Evolutionary conservation across 2,329 filamentous ascomycete species (phyloP).

Genomic region (Ceratocystis cacaofunesta): DNA sequence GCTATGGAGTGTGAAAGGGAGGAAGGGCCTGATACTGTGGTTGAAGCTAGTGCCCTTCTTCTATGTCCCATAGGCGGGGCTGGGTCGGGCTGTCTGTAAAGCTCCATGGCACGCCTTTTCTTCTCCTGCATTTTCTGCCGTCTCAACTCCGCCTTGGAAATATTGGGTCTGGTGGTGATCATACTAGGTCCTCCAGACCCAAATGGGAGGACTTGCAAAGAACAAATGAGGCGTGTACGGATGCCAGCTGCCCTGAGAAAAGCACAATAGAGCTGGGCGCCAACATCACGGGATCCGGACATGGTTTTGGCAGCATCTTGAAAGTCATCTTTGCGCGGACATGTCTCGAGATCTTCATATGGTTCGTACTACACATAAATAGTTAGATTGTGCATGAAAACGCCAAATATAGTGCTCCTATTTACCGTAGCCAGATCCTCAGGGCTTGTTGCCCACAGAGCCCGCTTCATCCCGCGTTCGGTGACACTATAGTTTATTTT

Average conservation of each 20-base stretch:
- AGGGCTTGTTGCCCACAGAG: constrained; percentile 60
- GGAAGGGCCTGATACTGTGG: background rate
- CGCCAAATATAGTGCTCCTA: constrained; percentile 1
- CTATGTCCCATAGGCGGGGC: background rate
- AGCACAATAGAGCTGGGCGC: constrained; percentile 81
- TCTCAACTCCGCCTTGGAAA: constrained; percentile 20
- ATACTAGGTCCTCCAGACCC: constrained; percentile 37
- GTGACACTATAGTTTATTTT: constrained; percentile 54
- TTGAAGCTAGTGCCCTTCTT: background rate
- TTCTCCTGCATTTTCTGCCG: constrained; percentile 23
- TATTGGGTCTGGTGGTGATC: constrained; percentile 26
- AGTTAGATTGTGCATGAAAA: constrained; percentile 7
- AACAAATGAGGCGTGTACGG: constrained; percentile 72
- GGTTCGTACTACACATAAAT: constrained; percentile 33
- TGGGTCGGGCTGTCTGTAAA: constrained; percentile 6
- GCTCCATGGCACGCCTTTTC: constrained; percentile 16
- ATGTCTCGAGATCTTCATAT: constrained; percentile 49
- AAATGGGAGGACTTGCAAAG: constrained; percentile 69
- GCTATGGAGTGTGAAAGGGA: background rate
- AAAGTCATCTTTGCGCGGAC: constrained; percentile 60
- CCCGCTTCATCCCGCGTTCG: constrained; percentile 51
- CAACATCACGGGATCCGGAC: constrained; percentile 74
- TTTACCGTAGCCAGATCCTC: constrained; percentile 44
- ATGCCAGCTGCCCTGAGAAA: constrained; percentile 71
- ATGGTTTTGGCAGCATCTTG: constrained; percentile 50